phyloP scores from a whole-genome alignment of 805 yeast species.

The Hanseniaspora pseudoguilliermondii region DNA sequence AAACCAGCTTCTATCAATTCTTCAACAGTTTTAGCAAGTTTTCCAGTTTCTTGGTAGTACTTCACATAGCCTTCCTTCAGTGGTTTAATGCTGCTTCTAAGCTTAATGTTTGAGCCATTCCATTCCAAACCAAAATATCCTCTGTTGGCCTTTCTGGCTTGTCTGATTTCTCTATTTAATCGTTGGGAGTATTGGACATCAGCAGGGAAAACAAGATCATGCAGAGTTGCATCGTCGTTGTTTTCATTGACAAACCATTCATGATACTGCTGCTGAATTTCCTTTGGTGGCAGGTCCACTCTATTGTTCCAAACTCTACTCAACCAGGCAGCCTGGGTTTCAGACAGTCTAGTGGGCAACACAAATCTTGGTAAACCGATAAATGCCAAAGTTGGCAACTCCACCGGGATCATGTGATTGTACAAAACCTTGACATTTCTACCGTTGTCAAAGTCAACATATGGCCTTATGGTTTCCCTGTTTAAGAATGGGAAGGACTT shows the following conservation, averaged over 20 bases:
- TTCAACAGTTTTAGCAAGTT: slow-evolving; percentile 28
- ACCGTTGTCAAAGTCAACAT: slow-evolving; percentile 33
- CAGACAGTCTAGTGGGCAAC: slow-evolving; percentile 45
- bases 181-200: slow-evolving; percentile 49
- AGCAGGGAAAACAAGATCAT: slow-evolving; percentile 40
- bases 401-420: slow-evolving; percentile 42
- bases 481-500: slow-evolving; percentile 51
- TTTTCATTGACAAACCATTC: slow-evolving; percentile 25
- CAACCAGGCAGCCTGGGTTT: slow-evolving; percentile 50
- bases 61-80: slow-evolving; percentile 36
- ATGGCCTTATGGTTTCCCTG: slow-evolving; percentile 15
- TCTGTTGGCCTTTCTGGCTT: slow-evolving; percentile 25
- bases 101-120: slow-evolving; percentile 34
- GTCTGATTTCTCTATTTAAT: slow-evolving; percentile 28
- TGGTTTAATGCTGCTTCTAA: slow-evolving; percentile 33
- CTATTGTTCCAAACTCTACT: slow-evolving; percentile 50
- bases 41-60: slow-evolving; percentile 30
- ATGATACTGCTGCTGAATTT: slow-evolving; percentile 37
- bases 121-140: slow-evolving; percentile 43
- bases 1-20: slow-evolving; percentile 32
- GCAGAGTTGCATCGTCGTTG: slow-evolving; percentile 36
- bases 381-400: slow-evolving; percentile 50
- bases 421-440: slow-evolving; percentile 39
- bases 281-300: slow-evolving; percentile 36
- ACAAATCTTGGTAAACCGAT: slow-evolving; percentile 50